phyloP scores from a whole-genome alignment of 1,139 yeast species.

The Yamadazyma dendronema region DNA sequence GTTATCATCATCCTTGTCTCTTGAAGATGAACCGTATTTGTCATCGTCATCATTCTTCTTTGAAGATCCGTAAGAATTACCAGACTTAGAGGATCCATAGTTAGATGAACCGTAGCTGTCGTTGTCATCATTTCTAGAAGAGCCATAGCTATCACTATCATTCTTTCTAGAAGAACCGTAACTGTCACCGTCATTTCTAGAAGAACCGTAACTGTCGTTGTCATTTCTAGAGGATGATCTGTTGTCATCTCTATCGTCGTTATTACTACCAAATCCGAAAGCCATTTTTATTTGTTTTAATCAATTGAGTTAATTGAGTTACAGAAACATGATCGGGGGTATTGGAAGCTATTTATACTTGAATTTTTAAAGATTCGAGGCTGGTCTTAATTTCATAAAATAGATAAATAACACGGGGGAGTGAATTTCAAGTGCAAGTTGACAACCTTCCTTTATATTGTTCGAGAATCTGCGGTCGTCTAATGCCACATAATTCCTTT shows the following conservation, averaged over 20 bases:
- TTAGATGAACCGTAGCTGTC: slow-evolving; percentile 14
- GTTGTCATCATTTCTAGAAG: slow-evolving; percentile 8
- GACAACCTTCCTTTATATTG: no score
- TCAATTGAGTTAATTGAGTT: background rate
- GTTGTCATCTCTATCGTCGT: slow-evolving; percentile 9
- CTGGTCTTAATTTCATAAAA: background rate
- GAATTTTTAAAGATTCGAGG: background rate
- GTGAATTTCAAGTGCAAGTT: no score
- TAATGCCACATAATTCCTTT: no score
- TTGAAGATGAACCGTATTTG: slow-evolving; percentile 8
- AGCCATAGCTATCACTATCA: slow-evolving; percentile 14
- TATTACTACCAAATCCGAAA: slow-evolving; percentile 27
- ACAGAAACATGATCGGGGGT: background rate
- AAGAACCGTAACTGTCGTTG: slow-evolving; percentile 17
- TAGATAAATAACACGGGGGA: no score
- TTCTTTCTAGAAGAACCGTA: slow-evolving; percentile 17
- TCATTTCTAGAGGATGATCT: background rate
- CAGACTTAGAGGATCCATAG: slow-evolving; percentile 17
- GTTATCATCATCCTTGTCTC: slow-evolving; percentile 4
- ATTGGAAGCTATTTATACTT: slow-evolving; percentile 1
- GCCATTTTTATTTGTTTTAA: slow-evolving; percentile 20
- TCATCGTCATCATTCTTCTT: slow-evolving; percentile 16
- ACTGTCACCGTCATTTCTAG: slow-evolving; percentile 16
- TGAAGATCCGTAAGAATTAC: slow-evolving; percentile 10
- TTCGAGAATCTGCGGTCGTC: no score